Evolutionary conservation across 2,329 filamentous ascomycete genomes (phyloP).

Genomic region (Fusarium brevicatenulatum): DNA sequence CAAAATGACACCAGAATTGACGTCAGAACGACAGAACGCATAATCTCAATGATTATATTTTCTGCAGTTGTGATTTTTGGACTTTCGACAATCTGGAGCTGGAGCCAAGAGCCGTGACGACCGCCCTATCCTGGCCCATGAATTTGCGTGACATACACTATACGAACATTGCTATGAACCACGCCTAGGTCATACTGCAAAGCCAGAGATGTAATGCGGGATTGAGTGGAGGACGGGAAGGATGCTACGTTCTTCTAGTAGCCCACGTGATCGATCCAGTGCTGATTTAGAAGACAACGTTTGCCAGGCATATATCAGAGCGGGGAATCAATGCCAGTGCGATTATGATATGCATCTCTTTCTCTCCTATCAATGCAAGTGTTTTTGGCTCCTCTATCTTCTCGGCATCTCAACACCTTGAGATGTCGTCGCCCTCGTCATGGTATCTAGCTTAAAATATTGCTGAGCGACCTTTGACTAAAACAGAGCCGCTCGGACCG

Average conservation of each 20-base stretch:
- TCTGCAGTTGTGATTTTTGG: not conserved
- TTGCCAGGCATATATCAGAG: not conserved
- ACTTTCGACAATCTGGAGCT: not conserved
- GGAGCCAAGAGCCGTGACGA: not conserved
- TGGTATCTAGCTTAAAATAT: too few relatives aligned
- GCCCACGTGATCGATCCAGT: accelerated
- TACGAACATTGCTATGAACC: not conserved
- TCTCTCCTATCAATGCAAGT: accelerated
- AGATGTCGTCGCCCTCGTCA: too few relatives aligned
- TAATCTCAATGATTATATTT: not conserved
- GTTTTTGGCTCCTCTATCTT: not conserved
- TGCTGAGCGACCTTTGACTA: not conserved
- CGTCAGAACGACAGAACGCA: not conserved
- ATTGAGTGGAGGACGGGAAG: not conserved
- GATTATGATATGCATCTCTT: not conserved
- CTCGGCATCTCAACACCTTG: accelerated
- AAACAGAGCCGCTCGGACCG: not conserved
- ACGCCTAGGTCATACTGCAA: accelerated
- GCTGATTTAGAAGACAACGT: not conserved
- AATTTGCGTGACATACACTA: accelerated
- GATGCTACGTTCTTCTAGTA: not conserved
- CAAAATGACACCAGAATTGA: not conserved
- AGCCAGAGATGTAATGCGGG: not conserved
- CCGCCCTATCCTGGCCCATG: not conserved
- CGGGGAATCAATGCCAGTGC: not conserved